These are phyloP conservation scores for Ophiosphaerella narmari DNA, from an alignment of 2,329 filamentous ascomycete species.

Conservation along the genomic window DNA sequence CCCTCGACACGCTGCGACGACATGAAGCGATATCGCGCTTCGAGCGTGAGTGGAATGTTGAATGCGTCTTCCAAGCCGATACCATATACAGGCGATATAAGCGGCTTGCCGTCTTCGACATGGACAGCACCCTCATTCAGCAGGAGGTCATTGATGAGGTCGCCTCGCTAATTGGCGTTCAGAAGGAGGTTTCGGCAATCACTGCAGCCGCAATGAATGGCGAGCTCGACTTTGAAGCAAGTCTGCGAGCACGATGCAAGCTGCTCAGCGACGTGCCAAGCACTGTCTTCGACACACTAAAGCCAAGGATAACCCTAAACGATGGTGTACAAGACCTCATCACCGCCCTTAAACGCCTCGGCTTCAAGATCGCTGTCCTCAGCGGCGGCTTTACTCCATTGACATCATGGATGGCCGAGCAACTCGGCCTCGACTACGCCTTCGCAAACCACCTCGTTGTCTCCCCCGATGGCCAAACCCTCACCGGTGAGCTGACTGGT, in stretches of 20 bases:
- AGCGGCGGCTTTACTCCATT: slow-evolving; percentile 92
- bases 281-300: slow-evolving; percentile 78
- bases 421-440: slow-evolving; percentile 84
- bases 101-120: slow-evolving; percentile 91
- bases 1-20: slow-evolving; percentile 71
- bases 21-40: slow-evolving; percentile 81
- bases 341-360: slow-evolving; percentile 73
- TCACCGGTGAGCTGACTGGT: slow-evolving; percentile 75
- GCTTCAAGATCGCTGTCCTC: slow-evolving; percentile 85
- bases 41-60: slow-evolving; percentile 86
- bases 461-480: slow-evolving; percentile 55
- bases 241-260: slow-evolving; percentile 77
- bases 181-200: slow-evolving; percentile 81
- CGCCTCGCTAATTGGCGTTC: slow-evolving; percentile 81
- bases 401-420: slow-evolving; percentile 80
- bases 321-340: slow-evolving; percentile 78
- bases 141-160: slow-evolving; percentile 98
- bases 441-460: slow-evolving; percentile 83
- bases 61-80: slow-evolving; percentile 77
- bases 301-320: slow-evolving; percentile 77
- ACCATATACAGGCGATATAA: slow-evolving; percentile 77
- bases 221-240: slow-evolving; percentile 87
- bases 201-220: slow-evolving; percentile 95
- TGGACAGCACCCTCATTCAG: slow-evolving; percentile 96
- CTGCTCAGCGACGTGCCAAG: slow-evolving; percentile 80